These are phyloP conservation scores for Vaccinium macrocarpon DNA, from an alignment of 148 eudicot genomes.

Conservation along the genomic window DNA sequence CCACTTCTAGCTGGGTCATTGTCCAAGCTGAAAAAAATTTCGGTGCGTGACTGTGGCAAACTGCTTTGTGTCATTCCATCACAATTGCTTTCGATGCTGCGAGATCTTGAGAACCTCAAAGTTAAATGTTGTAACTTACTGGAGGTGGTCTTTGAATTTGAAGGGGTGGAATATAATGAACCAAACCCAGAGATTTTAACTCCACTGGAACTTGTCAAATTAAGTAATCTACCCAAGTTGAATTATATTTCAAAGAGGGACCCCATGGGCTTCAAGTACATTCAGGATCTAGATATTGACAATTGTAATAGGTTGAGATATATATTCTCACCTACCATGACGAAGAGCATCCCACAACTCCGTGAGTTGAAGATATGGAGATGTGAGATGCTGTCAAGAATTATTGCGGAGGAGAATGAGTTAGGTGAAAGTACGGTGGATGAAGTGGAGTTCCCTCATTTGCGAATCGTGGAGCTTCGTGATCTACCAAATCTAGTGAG, in stretches of 20 bases:
- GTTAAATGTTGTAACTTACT: not conserved
- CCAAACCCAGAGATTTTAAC: not conserved
- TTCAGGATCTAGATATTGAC: not conserved
- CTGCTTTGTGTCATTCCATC: not conserved
- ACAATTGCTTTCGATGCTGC: not conserved
- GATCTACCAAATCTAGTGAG: not conserved
- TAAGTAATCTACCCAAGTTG: not conserved
- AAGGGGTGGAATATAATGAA: not conserved
- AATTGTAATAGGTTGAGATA: not conserved
- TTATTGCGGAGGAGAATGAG: not conserved
- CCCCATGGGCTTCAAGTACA: not conserved
- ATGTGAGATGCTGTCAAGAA: not conserved
- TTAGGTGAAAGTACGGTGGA: not conserved
- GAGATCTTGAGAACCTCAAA: not conserved
- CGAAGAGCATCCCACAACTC: not conserved
- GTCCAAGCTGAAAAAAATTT: too few relatives aligned
- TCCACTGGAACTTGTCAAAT: not conserved
- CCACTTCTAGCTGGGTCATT: too few relatives aligned
- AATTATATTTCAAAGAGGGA: not conserved
- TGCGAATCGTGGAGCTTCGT: too few relatives aligned
- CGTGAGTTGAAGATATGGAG: not conserved
- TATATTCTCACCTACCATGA: not conserved
- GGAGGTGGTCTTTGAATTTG: not conserved
- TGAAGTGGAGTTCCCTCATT: not conserved
- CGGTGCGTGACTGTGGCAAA: too few relatives aligned